These are phyloP conservation scores for Dipodascus geniculatus DNA, from an alignment of 805 yeast genomes.

Conservation along the genomic window DNA sequence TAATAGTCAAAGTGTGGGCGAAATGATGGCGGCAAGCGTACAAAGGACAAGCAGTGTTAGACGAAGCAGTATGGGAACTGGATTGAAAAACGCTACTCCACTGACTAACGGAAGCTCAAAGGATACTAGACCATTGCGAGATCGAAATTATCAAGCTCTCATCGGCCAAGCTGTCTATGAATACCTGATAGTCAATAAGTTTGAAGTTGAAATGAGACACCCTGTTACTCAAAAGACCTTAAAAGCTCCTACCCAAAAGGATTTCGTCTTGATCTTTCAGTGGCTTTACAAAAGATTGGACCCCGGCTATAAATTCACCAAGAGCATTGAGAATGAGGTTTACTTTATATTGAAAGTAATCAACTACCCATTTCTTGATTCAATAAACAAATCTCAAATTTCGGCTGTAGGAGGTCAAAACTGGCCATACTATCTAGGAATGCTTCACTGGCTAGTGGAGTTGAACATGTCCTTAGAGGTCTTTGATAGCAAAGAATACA, in stretches of 20 bases:
- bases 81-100: not conserved
- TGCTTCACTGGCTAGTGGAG: constrained; percentile 72
- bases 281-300: constrained; percentile 69
- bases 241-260: constrained; percentile 75
- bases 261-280: constrained; percentile 65
- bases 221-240: constrained; percentile 54
- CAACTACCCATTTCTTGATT: constrained; percentile 69
- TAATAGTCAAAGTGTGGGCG: not conserved
- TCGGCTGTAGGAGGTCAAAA: constrained; percentile 80
- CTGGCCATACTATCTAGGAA: constrained; percentile 76
- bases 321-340: constrained; percentile 65
- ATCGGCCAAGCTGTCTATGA: constrained; percentile 60
- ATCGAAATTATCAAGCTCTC: constrained; percentile 49
- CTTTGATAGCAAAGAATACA: constrained; percentile 27
- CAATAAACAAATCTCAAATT: constrained; percentile 73
- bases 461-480: constrained; percentile 35
- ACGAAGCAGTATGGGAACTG: not conserved
- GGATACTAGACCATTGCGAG: constrained; percentile 75
- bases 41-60: not conserved
- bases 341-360: constrained; percentile 51
- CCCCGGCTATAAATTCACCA: constrained; percentile 61
- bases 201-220: constrained; percentile 65
- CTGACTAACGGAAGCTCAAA: constrained; percentile 4
- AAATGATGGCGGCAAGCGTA: not conserved
- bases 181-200: constrained; percentile 49